Evolutionary conservation across 108 stramenopile species (phyloP).

Genomic region (Nitzschia palea): DNA sequence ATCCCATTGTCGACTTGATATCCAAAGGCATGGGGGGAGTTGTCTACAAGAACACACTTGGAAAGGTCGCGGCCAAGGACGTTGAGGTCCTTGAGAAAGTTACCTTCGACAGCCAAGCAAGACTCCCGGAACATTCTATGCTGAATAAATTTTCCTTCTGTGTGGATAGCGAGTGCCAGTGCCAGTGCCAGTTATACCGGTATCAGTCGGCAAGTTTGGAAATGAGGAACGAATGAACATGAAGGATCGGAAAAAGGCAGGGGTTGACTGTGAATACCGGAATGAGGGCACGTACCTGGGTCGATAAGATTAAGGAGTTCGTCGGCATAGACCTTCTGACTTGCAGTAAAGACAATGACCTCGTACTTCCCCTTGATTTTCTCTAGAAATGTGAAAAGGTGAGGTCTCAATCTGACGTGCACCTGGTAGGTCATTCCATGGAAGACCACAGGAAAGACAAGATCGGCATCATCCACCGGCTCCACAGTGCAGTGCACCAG

Average conservation of each 20-base stretch:
- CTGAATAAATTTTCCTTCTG: conserved; percentile 82
- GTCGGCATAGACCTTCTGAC: conserved; percentile 94
- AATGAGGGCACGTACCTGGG: conserved; percentile 63
- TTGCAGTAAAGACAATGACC: conserved; percentile 95
- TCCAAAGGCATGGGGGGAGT: conserved; percentile 92
- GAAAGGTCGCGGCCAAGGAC: conserved; percentile 85
- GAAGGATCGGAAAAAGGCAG: background rate
- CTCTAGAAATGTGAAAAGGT: conserved; percentile 79
- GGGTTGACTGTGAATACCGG: background rate
- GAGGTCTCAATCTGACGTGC: conserved; percentile 88
- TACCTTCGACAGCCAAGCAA: conserved; percentile 88
- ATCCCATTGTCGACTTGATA: conserved; percentile 97
- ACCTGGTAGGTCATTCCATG: conserved; percentile 85
- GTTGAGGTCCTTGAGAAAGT: conserved; percentile 89
- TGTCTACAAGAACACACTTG: conserved; percentile 92
- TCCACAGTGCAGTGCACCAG: conserved; percentile 96
- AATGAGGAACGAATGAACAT: background rate
- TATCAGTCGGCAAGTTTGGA: background rate
- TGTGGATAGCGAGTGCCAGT: too few relatives aligned
- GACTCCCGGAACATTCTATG: conserved; percentile 94
- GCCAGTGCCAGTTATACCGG: too few relatives aligned
- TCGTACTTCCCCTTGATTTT: conserved; percentile 83
- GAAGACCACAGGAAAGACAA: conserved; percentile 90
- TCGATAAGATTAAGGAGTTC: conserved; percentile 92
- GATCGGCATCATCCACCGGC: conserved; percentile 84